These are phyloP conservation scores for Fomitopsis pinicola DNA, from an alignment of 1,284 basidiomycete genomes.

Conservation along the genomic window DNA sequence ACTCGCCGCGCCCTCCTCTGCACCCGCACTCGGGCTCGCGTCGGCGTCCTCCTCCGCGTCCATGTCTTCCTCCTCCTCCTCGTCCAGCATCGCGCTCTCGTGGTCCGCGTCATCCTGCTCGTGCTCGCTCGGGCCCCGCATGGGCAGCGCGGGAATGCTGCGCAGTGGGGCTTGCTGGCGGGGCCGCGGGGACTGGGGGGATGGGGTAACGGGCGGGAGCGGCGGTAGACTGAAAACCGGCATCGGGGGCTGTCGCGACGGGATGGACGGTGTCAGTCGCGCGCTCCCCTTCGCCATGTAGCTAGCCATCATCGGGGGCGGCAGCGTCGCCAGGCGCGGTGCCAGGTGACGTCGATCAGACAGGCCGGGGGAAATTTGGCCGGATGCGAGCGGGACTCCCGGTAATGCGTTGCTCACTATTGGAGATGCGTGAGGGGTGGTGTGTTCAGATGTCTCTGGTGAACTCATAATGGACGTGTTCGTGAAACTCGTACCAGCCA, in stretches of 20 bases:
- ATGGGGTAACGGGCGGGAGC: constrained; percentile 29
- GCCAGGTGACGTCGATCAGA: constrained; percentile 22
- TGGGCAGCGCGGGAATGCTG: constrained; percentile 47
- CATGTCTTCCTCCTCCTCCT: constrained; percentile 35
- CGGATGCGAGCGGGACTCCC: background rate
- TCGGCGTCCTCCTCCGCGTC: constrained; percentile 28
- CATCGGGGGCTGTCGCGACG: constrained; percentile 44
- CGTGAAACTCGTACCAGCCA: background rate
- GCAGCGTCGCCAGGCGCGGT: constrained; percentile 28
- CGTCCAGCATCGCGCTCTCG: constrained; percentile 33
- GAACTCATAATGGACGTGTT: background rate
- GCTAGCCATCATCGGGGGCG: constrained; percentile 29
- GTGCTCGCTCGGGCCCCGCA: constrained; percentile 35
- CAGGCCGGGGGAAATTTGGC: background rate
- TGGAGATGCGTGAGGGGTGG: background rate
- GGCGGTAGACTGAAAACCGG: constrained; percentile 48
- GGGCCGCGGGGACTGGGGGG: constrained; percentile 17
- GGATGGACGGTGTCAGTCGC: constrained; percentile 47
- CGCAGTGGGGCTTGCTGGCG: constrained; percentile 30
- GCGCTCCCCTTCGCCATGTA: constrained; percentile 31
- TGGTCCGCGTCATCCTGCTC: constrained; percentile 31
- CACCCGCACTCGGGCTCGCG: constrained; percentile 25
- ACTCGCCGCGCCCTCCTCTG: constrained; percentile 23
- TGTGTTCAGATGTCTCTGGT: background rate
- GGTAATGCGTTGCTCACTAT: background rate